Percentiles rank a stretch among this genome's conserved stretches.
phyloP scores from a whole-genome alignment of 495 filamentous ascomycete genomes.

The Neurospora sp. region DNA sequence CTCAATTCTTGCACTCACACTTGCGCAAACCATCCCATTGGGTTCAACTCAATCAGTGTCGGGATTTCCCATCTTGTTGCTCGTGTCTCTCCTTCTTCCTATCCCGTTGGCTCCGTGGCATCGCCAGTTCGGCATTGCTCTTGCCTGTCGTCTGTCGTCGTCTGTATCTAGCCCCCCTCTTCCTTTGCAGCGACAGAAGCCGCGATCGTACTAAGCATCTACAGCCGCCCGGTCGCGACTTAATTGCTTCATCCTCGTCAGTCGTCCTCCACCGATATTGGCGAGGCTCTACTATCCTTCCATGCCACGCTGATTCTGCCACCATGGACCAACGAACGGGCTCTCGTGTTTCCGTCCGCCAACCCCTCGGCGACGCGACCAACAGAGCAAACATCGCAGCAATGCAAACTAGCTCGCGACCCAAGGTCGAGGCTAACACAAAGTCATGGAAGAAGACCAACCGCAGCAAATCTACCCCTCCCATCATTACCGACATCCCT shows the following conservation, averaged over 20 bases:
- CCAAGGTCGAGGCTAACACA: background rate
- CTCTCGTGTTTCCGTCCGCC: constrained; percentile 21
- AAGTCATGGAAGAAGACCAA: background rate
- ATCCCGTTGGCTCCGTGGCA: background rate
- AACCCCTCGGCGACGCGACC: constrained; percentile 40
- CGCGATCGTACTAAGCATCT: background rate
- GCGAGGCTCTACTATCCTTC: background rate
- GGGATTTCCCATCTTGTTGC: background rate
- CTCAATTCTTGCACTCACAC: background rate
- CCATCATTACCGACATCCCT: background rate
- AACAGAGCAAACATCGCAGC: constrained; percentile 31
- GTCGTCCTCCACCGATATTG: constrained; percentile 1
- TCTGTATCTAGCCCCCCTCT: background rate
- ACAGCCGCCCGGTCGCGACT: background rate
- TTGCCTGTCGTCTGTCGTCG: background rate
- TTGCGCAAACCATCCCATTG: background rate
- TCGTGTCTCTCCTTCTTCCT: background rate
- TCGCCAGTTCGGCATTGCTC: background rate
- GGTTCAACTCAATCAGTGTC: background rate
- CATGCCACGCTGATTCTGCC: background rate
- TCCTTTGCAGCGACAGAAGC: background rate
- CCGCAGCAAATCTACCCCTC: constrained; percentile 9
- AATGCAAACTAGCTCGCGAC: constrained; percentile 2
- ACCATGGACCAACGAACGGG: constrained; percentile 27
- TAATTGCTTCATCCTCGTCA: background rate